Conservation (phyloP, 2,329 filamentous ascomycete genomes). For the Decorospora gaudefroyi region DNA sequence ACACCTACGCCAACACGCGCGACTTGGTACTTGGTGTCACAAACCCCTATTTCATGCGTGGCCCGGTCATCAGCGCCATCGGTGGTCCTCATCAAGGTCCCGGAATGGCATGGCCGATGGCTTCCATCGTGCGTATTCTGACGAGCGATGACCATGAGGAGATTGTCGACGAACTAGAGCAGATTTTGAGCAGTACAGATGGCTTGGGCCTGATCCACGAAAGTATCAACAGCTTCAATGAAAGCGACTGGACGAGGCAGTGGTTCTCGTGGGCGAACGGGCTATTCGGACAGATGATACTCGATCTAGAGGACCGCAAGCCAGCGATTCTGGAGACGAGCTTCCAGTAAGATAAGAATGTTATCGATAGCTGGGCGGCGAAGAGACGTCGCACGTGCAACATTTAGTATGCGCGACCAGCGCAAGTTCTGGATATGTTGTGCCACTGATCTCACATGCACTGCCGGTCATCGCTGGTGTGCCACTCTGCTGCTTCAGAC, state of each 20-base stretch:
- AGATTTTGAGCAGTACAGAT: constrained; percentile 55
- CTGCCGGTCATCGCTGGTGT: constrained; percentile 6
- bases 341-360: constrained; percentile 46
- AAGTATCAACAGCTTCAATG: constrained; percentile 56
- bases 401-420: constrained; percentile 3
- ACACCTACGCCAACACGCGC: constrained; percentile 55
- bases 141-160: constrained; percentile 56
- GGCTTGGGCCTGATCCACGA: constrained; percentile 58
- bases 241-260: constrained; percentile 54
- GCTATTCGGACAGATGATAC: constrained; percentile 56
- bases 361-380: constrained; percentile 2
- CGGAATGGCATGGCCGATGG: constrained; percentile 58
- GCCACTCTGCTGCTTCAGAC: constrained; percentile 8
- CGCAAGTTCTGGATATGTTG: constrained; percentile 5
- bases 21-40: constrained; percentile 50
- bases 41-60: constrained; percentile 58
- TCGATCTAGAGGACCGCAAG: constrained; percentile 53
- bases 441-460: constrained; percentile 1
- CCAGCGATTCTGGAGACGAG: constrained; percentile 50
- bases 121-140: constrained; percentile 56
- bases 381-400: constrained; percentile 2
- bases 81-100: constrained; percentile 56
- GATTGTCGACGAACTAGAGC: constrained; percentile 51
- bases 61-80: constrained; percentile 54
- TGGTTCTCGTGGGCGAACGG: constrained; percentile 60